phyloP scores from a whole-genome alignment of 768 basidiomycete species.

The Lactarius indigo region DNA sequence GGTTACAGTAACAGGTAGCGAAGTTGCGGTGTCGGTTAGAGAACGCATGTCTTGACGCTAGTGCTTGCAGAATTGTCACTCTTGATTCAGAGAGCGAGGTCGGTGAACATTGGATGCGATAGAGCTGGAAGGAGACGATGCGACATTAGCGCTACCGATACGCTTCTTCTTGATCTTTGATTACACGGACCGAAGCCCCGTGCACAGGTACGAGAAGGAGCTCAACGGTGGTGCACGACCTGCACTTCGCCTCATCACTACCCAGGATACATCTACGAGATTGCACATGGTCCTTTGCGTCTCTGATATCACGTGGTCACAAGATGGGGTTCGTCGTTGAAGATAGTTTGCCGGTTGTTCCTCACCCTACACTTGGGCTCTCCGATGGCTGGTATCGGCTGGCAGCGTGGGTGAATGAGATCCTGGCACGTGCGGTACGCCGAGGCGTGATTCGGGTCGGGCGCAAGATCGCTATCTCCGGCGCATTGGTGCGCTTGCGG shows the following conservation, averaged over 20 bases:
- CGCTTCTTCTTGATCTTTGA: conserved; percentile 18
- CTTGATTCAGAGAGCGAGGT: conserved; percentile 62
- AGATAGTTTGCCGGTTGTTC: conserved; percentile 36
- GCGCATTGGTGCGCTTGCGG: conserved; percentile 57
- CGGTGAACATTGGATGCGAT: conserved; percentile 48
- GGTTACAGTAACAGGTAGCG: no score
- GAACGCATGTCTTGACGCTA: no score
- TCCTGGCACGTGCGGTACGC: conserved; percentile 65
- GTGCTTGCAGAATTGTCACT: conserved; percentile 70
- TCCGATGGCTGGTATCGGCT: conserved; percentile 97
- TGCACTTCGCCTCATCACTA: conserved; percentile 75
- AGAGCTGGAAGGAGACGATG: conserved; percentile 82
- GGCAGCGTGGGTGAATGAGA: conserved; percentile 68
- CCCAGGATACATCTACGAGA: conserved; percentile 76
- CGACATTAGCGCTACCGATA: conserved; percentile 85
- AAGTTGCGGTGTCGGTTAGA: no score
- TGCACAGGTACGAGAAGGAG: conserved; percentile 45
- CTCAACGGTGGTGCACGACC: conserved; percentile 65
- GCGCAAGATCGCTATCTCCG: conserved; percentile 76
- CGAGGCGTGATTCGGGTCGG: conserved; percentile 69
- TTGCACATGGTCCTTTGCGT: conserved; percentile 85
- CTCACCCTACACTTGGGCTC: conserved; percentile 71
- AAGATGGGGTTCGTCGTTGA: conserved; percentile 34
- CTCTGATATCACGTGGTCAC: conserved; percentile 61
- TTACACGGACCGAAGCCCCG: neutral